phyloP scores from a whole-genome alignment of 805 yeast genomes.

The Wickerhamiella cacticola region DNA sequence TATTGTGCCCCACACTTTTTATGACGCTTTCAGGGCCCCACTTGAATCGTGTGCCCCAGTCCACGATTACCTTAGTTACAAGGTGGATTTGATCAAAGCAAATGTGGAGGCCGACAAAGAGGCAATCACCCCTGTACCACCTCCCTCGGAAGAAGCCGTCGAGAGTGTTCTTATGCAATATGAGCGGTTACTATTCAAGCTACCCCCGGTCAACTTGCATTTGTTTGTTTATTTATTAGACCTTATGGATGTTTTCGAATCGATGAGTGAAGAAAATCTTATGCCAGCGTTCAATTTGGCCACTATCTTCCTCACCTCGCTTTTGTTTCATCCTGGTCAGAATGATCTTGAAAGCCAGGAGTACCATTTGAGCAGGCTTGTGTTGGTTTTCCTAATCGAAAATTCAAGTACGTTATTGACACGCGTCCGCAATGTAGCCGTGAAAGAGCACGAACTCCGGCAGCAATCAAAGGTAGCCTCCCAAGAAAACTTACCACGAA shows the following conservation, averaged over 20 bases:
- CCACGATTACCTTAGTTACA: constrained; percentile 50
- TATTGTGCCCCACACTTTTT: constrained; percentile 62
- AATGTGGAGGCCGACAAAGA: constrained; percentile 8
- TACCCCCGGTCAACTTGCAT: constrained; percentile 73
- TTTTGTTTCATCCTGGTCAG: constrained; percentile 73
- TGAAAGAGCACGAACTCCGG: constrained; percentile 24
- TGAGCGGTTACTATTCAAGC: constrained; percentile 49
- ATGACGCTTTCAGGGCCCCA: constrained; percentile 70
- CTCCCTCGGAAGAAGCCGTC: constrained; percentile 4
- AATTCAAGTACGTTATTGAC: constrained; percentile 72
- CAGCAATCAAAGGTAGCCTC: constrained; percentile 4
- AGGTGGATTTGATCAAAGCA: constrained; percentile 27
- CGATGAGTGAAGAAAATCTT: constrained; percentile 60
- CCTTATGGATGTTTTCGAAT: constrained; percentile 70
- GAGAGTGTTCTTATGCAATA: constrained; percentile 53
- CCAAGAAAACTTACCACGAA: neutral
- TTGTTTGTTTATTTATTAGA: constrained; percentile 77
- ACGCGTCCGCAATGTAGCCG: constrained; percentile 27
- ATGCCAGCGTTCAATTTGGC: constrained; percentile 92
- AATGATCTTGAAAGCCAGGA: constrained; percentile 91
- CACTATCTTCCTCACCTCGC: constrained; percentile 95
- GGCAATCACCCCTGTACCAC: constrained; percentile 6
- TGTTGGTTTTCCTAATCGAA: constrained; percentile 78
- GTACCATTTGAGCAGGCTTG: constrained; percentile 73
- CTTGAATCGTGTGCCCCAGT: constrained; percentile 49